These are phyloP conservation scores for Calocera viscosa DNA, from an alignment of 768 basidiomycete genomes.

Conservation along the genomic window DNA sequence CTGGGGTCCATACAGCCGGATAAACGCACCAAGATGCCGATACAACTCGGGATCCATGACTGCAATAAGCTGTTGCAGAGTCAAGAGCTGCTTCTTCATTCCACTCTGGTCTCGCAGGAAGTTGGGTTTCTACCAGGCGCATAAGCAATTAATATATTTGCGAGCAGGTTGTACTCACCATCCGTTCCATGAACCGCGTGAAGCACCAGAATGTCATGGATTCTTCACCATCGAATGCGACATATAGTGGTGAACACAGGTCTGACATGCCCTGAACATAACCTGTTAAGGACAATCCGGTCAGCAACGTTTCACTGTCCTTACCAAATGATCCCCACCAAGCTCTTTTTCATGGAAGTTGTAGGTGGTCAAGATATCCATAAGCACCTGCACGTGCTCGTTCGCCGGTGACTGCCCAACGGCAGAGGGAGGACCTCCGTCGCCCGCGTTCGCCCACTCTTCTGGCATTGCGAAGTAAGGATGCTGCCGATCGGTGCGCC, in stretches of 20 bases:
- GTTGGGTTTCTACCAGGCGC: conserved; percentile 61
- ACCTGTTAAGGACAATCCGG: conserved; percentile 34
- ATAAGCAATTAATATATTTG: not conserved
- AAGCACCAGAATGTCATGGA: conserved; percentile 95
- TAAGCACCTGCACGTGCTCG: conserved; percentile 82
- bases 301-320: not conserved
- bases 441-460: conserved; percentile 51
- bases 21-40: conserved; percentile 60
- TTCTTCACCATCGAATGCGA: conserved; percentile 80
- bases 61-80: conserved; percentile 77
- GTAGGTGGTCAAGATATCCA: conserved; percentile 76
- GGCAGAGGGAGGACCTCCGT: conserved; percentile 40
- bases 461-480: conserved; percentile 55
- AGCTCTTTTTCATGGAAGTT: conserved; percentile 81
- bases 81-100: conserved; percentile 88
- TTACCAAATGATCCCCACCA: conserved; percentile 34
- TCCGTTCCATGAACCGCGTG: conserved; percentile 85
- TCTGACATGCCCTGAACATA: conserved; percentile 99
- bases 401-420: conserved; percentile 63
- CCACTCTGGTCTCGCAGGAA: conserved; percentile 94
- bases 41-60: conserved; percentile 96
- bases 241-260: conserved; percentile 83
- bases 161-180: conserved; percentile 42
- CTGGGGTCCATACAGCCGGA: not conserved
- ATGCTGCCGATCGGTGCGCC: conserved; percentile 90